These are phyloP conservation scores for Caryopteris hybrid DNA, from an alignment of 305 asterid genomes.

Conservation along the genomic window DNA sequence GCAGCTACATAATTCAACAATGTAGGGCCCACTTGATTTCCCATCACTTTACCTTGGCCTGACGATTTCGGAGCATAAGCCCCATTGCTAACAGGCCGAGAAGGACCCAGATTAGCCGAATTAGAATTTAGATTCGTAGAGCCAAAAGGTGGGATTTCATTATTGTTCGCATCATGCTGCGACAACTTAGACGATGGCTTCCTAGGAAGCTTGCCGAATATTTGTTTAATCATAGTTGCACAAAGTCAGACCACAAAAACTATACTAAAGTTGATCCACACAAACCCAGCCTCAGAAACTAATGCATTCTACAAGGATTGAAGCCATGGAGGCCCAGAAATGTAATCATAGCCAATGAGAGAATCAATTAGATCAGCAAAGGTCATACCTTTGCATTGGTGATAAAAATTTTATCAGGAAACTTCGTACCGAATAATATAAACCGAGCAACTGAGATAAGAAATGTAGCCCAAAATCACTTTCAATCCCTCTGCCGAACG, in stretches of 20 bases:
- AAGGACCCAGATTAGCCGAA: constrained; percentile 13
- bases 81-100: constrained; percentile 21
- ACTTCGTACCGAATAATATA: not conserved
- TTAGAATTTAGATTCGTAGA: constrained; percentile 23
- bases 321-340: constrained; percentile 12
- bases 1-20: constrained; percentile 23
- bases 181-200: constrained; percentile 38
- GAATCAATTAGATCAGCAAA: constrained; percentile 14
- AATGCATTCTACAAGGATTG: constrained; percentile 17
- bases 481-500: not conserved
- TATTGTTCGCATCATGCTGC: constrained; percentile 28
- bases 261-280: constrained; percentile 14
- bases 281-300: constrained; percentile 8
- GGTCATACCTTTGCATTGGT: constrained; percentile 17
- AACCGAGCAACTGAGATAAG: constrained; percentile 8
- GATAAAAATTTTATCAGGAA: not conserved
- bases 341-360: constrained; percentile 9
- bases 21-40: constrained; percentile 10
- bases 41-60: constrained; percentile 4
- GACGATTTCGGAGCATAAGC: not conserved
- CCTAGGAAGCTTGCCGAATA: constrained; percentile 47
- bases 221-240: constrained; percentile 37
- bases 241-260: constrained; percentile 13
- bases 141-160: constrained; percentile 13
- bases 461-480: constrained; percentile 8